A percentile compares a stretch with the other conserved stretches of the same genome.
Evolutionary conservation across 2,329 filamentous ascomycete species (phyloP).

Genomic region (Chrysoporthe puriensis): DNA sequence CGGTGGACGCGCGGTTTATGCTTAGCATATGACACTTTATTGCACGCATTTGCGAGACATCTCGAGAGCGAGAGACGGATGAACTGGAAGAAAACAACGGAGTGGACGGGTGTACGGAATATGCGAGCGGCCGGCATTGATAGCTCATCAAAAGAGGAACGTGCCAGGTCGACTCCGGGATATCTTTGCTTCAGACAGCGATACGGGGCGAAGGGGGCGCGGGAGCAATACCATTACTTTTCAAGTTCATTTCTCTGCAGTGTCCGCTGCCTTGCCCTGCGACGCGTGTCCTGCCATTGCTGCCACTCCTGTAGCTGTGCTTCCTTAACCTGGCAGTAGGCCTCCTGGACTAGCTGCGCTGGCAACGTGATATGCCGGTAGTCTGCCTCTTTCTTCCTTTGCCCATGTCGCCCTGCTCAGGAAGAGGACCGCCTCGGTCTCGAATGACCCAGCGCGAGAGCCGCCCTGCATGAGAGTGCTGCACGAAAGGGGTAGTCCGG

Average conservation of each 20-base stretch:
- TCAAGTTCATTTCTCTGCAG: not conserved
- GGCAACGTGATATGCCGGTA: no score
- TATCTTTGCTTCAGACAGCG: not conserved
- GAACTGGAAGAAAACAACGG: not conserved
- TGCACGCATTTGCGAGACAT: not conserved
- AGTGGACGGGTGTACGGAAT: not conserved
- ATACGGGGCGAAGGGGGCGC: not conserved
- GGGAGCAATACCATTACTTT: slow-evolving; percentile 18
- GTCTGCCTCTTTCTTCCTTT: no score
- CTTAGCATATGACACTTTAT: slow-evolving; percentile 5
- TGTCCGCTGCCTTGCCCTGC: not conserved
- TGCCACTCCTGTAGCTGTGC: no score
- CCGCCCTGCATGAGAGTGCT: no score
- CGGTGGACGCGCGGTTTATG: not conserved
- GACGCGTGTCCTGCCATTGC: not conserved
- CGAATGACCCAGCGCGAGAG: no score
- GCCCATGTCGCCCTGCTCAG: no score
- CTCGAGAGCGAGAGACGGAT: slow-evolving; percentile 1
- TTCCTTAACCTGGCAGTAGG: no score
- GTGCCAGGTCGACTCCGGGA: slow-evolving; percentile 17
- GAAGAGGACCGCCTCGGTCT: no score
- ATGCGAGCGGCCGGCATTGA: slow-evolving; percentile 19
- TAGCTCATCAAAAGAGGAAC: slow-evolving; percentile 28
- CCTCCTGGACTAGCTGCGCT: no score
- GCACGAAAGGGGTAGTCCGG: not conserved